Base-by-base conservation (phyloP, 2,329 filamentous ascomycete genomes). In the Pseudocercospora pini-densiflorae region DNA sequence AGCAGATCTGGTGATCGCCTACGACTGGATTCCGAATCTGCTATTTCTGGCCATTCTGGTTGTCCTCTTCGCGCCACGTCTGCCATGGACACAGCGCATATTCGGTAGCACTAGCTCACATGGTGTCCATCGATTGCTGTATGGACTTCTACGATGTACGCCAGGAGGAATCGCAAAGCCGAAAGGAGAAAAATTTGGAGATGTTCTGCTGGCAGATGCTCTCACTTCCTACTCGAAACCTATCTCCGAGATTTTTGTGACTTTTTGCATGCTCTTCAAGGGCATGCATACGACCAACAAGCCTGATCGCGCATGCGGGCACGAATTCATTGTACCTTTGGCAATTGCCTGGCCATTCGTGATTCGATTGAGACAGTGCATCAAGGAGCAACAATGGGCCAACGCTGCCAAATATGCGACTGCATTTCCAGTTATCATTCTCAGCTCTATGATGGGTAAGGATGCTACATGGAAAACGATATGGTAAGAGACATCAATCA, bases 401-500 rank as follows among this genome's bases (percentile, higher is more conserved):
- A 99, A 99, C 84, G 94, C 94, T 9, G 81, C 93, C 74, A 99
- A 99, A 80, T 99, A 99, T 80, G 87, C 91, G n/a, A 93, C 89
- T 9, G 93, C 94, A 0, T 97, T 98, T 75, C 95, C 95, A 2
- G 94, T 98, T 62, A 92, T 98, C 73, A 84, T 94, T 49, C 84
- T 97, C 61, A 71, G 70, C 55, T 70, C 70, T 5, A 65, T 72
- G 61, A 65, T 66, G 53, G 64, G 70, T 16, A 70, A 62, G 40
- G 64, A 69, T 33, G 59, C 65, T 12, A 67, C 65, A 5, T 64
- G 64, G 54, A 67, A 69, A 33, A 59, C 64, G 14, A 69, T 70
- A 49, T 71, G 71, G 70, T 72, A 64, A 49, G 71, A 24, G 7
- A 31, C 47, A n/a, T 55, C 36, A 24, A 10, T 43, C 5, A 23